Evolutionary conservation across 140 eudicot genomes (phyloP).

Genomic region (Eryngium alpinum): DNA sequence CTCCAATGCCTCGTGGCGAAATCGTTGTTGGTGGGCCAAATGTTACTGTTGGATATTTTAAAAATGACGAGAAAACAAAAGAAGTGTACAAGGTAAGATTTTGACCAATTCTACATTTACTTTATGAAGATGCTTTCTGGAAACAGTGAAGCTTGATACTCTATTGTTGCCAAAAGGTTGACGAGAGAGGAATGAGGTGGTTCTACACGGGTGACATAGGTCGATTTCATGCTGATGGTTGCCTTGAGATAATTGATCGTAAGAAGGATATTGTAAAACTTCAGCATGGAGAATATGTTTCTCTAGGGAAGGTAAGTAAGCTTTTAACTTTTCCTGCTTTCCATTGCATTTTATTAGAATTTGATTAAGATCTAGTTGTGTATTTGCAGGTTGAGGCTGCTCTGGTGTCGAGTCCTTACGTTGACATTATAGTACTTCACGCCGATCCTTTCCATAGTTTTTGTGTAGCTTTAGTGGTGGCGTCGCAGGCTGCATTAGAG

Average conservation of each 20-base stretch:
- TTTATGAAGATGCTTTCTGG: not conserved
- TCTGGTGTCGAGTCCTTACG: conserved; percentile 60
- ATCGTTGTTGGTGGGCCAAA: conserved; percentile 93
- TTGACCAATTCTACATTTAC: conserved; percentile 9
- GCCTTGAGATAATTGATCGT: conserved; percentile 95
- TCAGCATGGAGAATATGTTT: conserved; percentile 98
- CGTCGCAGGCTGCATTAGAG: conserved; percentile 56
- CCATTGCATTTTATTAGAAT: conserved; percentile 8
- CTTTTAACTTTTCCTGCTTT: conserved; percentile 1
- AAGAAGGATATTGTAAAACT: conserved; percentile 93
- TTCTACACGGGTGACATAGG: conserved; percentile 96
- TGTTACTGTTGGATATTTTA: conserved; percentile 90
- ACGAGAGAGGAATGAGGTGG: conserved; percentile 94
- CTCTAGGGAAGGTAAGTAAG: conserved; percentile 72
- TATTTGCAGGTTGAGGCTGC: conserved; percentile 75
- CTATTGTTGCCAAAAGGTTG: conserved; percentile 45
- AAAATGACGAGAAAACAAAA: conserved; percentile 68
- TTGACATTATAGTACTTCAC: conserved; percentile 73
- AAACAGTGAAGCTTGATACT: conserved; percentile 7
- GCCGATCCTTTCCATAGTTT: conserved; percentile 80
- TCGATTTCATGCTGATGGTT: conserved; percentile 82
- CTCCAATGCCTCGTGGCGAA: conserved; percentile 97
- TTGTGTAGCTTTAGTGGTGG: conserved; percentile 96
- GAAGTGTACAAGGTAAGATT: conserved; percentile 85
- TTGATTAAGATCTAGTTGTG: conserved; percentile 6